Base-by-base conservation (phyloP, 495 filamentous ascomycete genomes). In the Neurospora sp. region DNA sequence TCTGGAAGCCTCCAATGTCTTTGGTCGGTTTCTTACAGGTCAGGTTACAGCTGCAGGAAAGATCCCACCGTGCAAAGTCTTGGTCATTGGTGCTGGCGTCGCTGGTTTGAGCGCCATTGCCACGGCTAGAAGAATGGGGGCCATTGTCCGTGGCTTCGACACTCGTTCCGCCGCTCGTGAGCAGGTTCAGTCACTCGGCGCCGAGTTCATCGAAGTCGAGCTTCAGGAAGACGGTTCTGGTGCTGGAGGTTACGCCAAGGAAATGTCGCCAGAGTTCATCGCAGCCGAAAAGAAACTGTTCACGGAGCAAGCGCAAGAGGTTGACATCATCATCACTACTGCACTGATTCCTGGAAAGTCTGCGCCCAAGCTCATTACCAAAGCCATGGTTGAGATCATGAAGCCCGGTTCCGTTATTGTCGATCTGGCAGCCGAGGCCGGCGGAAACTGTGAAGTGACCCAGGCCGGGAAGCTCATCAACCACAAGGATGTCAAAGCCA, bases 221-320 rank as follows among this genome's bases (percentile, higher is more conserved):
- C 84, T 95, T n/a, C 79, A 93, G 73, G 92, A 95, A 80, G 92
- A 94, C 72, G 92, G 92, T 16, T 87, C 91, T n/a, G 92, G 92
- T 2, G 87, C 90, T 18, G 92, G 92, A 27, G 92, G 92, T 12
- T 95, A 95, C 73, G 92, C 90, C 42, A 95, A 95, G 75, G 91
- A 92, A 77, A 95, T 95, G 92, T 93, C 91, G 70, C 91, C 92
- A 75, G 92, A 94, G 78, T 95, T 95, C 79, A 92, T 93, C 78
- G 92, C 92, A 73, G 92, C 92, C 9, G 92, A 95, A 78, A 94
- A 93, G 92, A 93, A 91, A 79, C 85, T 95, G 37, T 95, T 95
- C 76, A 88, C 91, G 76, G 90, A 94, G 76, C 92, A 94, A 78
- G 91, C 90, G 71, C 87, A 86, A 18, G 92, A 94, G 53, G 92